Evolutionary conservation across 768 basidiomycete species (phyloP), one percentile per base, ranked within the genome.

Genomic region (Amanita polypyramis): DNA sequence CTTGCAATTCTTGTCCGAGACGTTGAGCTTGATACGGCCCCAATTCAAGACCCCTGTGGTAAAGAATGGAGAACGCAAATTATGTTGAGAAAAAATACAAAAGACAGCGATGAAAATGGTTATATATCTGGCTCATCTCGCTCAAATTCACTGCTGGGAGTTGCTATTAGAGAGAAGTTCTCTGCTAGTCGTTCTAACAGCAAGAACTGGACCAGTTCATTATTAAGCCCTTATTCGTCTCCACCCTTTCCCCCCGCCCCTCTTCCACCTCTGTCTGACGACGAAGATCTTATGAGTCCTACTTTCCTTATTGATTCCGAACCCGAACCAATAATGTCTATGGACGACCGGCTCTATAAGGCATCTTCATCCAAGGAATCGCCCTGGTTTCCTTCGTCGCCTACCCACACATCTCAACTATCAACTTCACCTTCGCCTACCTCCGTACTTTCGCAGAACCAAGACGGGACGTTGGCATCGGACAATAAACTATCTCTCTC

Each of bases 1-100:
- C 65, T 82, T 3, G 90, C 72, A 2, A 77, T 97, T 30, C 89
- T 90, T 64, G 79, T 98, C 36, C 76, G 95, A 17, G 87, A 95
- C 56, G 86, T 82, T 11, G 69, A 71, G 37, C 54, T 62, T 2
- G 59, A 55, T 10, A 65, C 56, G 12, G 62, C 67, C 2, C 63
- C 70, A 0, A 62, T 86, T 5, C 72, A 74, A 2, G 83, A 88
- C 54, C 84, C 86, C 0, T 86, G 77, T 0, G 86, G 84, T 11
- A 62, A 56, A 34, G 39, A 49, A 33, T 49, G 47, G 65, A 66
- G 61, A 29, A 60, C 61, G 58, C 61, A 5, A 51, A 52, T 34
- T 51, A 52, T 8, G 34, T 21, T 8, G 43, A 51, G 17, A 46
- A 49, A 8, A 57, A 58, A 12, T 52, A 58, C 27, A 2, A 9